Evolutionary conservation across 129 eudicot species (phyloP).

Genomic region (Kitagawia praeruptora): DNA sequence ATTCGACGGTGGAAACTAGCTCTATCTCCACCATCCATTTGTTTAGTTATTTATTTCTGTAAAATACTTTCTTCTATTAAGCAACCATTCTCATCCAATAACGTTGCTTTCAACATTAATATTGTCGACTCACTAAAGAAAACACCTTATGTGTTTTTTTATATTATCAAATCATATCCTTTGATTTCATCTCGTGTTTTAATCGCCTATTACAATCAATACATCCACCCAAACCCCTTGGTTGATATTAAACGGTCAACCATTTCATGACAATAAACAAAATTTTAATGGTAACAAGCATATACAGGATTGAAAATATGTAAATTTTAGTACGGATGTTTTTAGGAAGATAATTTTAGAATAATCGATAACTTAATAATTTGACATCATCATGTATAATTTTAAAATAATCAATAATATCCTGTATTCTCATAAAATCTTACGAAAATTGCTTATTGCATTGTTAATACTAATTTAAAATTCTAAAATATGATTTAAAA

Average conservation of each 20-base stretch:
- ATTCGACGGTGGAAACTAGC: conserved; percentile 2
- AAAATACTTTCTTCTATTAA: neutral
- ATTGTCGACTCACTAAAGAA: neutral
- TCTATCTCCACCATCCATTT: conserved; percentile 13
- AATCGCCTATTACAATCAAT: neutral
- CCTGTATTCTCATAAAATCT: too few relatives aligned
- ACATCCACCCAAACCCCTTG: neutral
- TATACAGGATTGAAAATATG: too few relatives aligned
- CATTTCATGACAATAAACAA: neutral
- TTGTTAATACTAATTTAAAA: too few relatives aligned
- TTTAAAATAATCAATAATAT: too few relatives aligned
- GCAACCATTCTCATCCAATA: conserved; percentile 12
- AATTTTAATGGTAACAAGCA: too few relatives aligned
- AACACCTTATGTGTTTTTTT: neutral
- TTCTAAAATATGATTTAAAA: too few relatives aligned
- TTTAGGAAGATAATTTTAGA: too few relatives aligned
- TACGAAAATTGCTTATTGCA: too few relatives aligned
- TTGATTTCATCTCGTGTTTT: neutral
- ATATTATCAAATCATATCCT: neutral
- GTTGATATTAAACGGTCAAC: neutral
- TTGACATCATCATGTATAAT: too few relatives aligned
- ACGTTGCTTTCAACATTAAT: conserved; percentile 4
- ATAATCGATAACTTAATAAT: too few relatives aligned
- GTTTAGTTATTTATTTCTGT: neutral
- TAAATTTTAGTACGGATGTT: too few relatives aligned